phyloP scores from a whole-genome alignment of 2,329 filamentous ascomycete species.

The Ceratocystis papillata region DNA sequence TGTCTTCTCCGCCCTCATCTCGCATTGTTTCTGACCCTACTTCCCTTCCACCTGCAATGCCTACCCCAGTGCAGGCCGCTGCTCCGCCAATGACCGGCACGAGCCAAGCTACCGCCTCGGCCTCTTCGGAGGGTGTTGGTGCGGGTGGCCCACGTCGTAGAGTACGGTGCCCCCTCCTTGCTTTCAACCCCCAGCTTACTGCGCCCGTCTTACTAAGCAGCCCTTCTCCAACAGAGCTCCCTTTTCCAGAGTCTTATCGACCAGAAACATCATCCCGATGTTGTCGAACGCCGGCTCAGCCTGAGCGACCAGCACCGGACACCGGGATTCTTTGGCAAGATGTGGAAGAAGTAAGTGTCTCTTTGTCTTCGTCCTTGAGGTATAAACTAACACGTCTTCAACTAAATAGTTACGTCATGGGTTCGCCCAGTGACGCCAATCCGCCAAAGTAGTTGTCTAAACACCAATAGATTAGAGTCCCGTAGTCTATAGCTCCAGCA shows the following conservation, averaged over 20 bases:
- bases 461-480: background rate
- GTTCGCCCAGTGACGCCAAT: slow-evolving; percentile 30
- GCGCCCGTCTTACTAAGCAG: background rate
- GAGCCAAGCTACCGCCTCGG: background rate
- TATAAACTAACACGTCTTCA: slow-evolving; percentile 20
- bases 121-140: background rate
- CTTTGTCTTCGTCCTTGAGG: background rate
- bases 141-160: background rate
- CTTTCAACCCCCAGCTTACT: background rate
- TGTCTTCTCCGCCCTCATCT: background rate
- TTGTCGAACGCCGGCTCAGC: slow-evolving; percentile 43
- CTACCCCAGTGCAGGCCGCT: background rate
- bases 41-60: background rate
- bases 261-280: slow-evolving; percentile 39
- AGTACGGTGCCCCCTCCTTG: background rate
- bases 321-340: slow-evolving; percentile 41
- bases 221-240: slow-evolving; percentile 13
- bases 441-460: slow-evolving; percentile 27
- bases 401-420: slow-evolving; percentile 28
- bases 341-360: slow-evolving; percentile 46
- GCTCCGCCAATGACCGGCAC: background rate
- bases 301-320: slow-evolving; percentile 43
- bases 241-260: slow-evolving; percentile 42
- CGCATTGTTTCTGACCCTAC: background rate
- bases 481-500: background rate